Percentiles rank a stretch among this genome's conserved stretches.
Conservation (phyloP, 2,329 filamentous ascomycete genomes). For the Aphanocladium album region DNA sequence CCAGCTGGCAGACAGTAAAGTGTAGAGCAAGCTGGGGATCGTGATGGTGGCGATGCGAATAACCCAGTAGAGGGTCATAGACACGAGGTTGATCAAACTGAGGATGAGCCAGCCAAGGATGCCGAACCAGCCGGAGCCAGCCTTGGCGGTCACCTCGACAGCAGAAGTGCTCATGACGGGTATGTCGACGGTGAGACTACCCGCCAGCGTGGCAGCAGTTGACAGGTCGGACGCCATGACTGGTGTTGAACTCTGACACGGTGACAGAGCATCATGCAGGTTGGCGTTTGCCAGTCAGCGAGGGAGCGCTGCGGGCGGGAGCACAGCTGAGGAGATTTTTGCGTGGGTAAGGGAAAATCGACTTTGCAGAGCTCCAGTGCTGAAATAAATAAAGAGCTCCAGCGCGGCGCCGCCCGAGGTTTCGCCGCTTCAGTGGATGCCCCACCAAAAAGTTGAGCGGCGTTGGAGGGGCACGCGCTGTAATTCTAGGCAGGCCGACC, state of each 20-base stretch:
- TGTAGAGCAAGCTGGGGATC: constrained; percentile 83
- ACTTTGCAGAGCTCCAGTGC: background rate
- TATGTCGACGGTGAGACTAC: constrained; percentile 26
- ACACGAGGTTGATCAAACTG: constrained; percentile 49
- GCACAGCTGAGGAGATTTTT: constrained; percentile 10
- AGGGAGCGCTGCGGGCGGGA: background rate
- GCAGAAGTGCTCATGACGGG: constrained; percentile 32
- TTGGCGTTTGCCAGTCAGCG: constrained; percentile 14
- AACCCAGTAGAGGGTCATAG: constrained; percentile 66
- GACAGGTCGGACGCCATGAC: constrained; percentile 39
- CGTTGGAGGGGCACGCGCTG: constrained; percentile 7
- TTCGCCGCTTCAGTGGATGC: constrained; percentile 9
- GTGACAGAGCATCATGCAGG: constrained; percentile 33
- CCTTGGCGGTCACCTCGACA: constrained; percentile 31
- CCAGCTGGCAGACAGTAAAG: constrained; percentile 82
- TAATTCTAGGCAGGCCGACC: background rate
- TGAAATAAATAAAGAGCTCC: background rate
- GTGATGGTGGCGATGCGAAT: constrained; percentile 85
- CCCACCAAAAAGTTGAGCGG: constrained; percentile 11
- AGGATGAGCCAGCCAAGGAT: constrained; percentile 52
- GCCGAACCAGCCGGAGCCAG: constrained; percentile 52
- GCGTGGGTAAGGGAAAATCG: constrained; percentile 13
- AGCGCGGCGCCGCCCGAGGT: constrained; percentile 3
- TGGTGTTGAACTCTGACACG: constrained; percentile 26
- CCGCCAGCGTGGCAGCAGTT: constrained; percentile 31